A percentile compares a stretch with the other conserved stretches of the same genome.
Conservation (phyloP, 441 rosid species). For the Brassica hybrid region DNA sequence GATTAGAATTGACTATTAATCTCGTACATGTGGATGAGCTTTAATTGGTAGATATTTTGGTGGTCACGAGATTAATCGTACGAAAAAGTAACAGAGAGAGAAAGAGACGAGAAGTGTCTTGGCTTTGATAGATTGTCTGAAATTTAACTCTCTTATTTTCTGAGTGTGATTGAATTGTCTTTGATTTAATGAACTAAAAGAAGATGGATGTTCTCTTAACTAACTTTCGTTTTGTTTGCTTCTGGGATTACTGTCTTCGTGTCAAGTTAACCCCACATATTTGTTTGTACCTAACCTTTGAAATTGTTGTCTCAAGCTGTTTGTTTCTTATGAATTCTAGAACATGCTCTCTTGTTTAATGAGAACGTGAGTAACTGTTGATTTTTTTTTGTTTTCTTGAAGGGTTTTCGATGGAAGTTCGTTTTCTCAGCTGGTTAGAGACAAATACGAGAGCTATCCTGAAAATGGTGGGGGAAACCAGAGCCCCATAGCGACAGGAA, state of each 20-base stretch:
- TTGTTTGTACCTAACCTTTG: constrained; percentile 7
- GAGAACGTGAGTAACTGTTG: background rate
- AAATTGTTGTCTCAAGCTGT: no score
- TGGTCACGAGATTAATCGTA: background rate
- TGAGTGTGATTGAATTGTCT: constrained; percentile 37
- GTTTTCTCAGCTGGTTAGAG: constrained; percentile 53
- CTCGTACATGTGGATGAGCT: constrained; percentile 12
- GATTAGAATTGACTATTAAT: background rate
- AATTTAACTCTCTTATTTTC: background rate
- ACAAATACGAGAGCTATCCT: constrained; percentile 48
- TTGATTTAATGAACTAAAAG: constrained; percentile 25
- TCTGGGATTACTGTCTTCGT: constrained; percentile 15
- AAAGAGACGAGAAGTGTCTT: constrained; percentile 18
- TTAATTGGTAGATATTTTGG: constrained; percentile 8
- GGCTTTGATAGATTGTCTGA: constrained; percentile 13
- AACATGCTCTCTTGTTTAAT: background rate
- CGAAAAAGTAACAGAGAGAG: background rate
- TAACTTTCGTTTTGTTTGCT: constrained; percentile 17
- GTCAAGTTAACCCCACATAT: constrained; percentile 17
- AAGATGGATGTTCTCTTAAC: background rate
- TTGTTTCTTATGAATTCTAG: background rate
- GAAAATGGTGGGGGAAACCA: constrained; percentile 44
- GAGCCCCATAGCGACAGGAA: constrained; percentile 38
- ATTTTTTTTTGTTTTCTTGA: constrained; percentile 22
- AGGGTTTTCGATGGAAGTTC: constrained; percentile 69